A percentile compares a stretch with the other conserved stretches of the same genome.
Conservation (phyloP, 306 rosid species). For the Chamaecrista fasciculata region DNA sequence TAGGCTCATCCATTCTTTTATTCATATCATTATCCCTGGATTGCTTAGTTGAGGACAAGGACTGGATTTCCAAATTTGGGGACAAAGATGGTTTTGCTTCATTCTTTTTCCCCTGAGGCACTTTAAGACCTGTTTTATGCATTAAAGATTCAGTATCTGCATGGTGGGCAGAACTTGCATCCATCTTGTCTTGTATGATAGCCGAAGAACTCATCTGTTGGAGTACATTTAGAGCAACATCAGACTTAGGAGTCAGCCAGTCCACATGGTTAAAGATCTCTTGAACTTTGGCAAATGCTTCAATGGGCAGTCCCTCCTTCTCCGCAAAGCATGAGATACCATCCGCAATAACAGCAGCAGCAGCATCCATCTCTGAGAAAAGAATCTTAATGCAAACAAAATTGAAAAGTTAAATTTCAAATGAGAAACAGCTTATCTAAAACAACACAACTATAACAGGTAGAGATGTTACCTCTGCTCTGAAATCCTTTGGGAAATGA, state of each 20-base stretch:
- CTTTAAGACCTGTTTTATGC: conserved; percentile 43
- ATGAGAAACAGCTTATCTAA: conserved; percentile 21
- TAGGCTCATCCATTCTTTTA: conserved; percentile 36
- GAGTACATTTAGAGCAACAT: conserved; percentile 62
- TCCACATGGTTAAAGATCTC: conserved; percentile 85
- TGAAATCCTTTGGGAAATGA: conserved; percentile 74
- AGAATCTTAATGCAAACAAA: conserved; percentile 61
- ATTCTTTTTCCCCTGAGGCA: conserved; percentile 31
- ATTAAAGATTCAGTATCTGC: conserved; percentile 29
- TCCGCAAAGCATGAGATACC: conserved; percentile 71
- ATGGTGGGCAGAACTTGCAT: conserved; percentile 35
- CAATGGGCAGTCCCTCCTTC: conserved; percentile 84
- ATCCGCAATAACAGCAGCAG: conserved; percentile 44
- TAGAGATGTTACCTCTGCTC: conserved; percentile 76
- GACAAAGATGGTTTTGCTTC: conserved; percentile 22
- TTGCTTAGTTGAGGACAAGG: conserved; percentile 39
- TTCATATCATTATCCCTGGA: conserved; percentile 29
- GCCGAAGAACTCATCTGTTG: conserved; percentile 60
- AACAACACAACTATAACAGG: conserved; percentile 21
- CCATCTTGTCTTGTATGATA: conserved; percentile 46
- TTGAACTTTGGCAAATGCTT: conserved; percentile 94
- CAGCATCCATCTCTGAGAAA: conserved; percentile 92
- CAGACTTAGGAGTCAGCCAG: conserved; percentile 78
- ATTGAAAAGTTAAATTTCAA: conserved; percentile 32
- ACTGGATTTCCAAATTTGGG: conserved; percentile 16